Percentiles rank a stretch among this genome's conserved stretches.
Conservation (phyloP, 768 basidiomycete species). For the Suillus discolor region DNA sequence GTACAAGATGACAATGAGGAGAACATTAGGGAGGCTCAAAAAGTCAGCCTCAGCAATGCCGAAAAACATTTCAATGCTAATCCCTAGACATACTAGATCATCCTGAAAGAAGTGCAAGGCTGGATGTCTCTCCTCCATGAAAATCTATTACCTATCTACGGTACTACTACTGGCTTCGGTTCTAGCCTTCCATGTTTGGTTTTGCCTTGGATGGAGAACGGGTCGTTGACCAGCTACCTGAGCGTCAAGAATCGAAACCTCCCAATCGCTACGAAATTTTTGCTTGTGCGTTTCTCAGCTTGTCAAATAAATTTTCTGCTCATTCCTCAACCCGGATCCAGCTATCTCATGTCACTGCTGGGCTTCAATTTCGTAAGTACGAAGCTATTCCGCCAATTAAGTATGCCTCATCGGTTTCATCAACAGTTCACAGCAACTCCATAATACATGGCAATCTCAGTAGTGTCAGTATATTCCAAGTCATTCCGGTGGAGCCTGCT, state of each 20-base stretch:
- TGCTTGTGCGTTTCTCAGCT: constrained; percentile 18
- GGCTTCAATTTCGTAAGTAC: constrained; percentile 14
- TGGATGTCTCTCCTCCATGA: constrained; percentile 23
- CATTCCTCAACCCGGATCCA: not conserved
- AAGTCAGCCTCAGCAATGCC: not conserved
- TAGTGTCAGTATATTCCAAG: constrained; percentile 1
- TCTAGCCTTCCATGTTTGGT: constrained; percentile 24
- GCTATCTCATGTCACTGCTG: constrained; percentile 6
- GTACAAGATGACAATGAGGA: not conserved
- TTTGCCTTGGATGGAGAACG: constrained; percentile 24
- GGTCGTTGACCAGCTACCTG: constrained; percentile 19
- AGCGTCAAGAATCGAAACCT: constrained; percentile 9
- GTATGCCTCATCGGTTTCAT: not conserved
- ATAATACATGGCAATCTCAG: constrained; percentile 15
- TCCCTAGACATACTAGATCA: not conserved
- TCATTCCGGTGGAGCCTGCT: not conserved
- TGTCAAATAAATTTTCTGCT: not conserved
- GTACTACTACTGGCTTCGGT: constrained; percentile 24
- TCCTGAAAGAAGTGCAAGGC: constrained; percentile 17
- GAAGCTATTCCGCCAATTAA: not conserved
- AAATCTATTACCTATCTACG: constrained; percentile 24
- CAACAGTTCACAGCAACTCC: constrained; percentile 2
- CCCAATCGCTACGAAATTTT: constrained; percentile 14
- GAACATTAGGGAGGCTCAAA: not conserved
- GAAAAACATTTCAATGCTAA: not conserved